A percentile compares a stretch with the other conserved stretches of the same genome.
phyloP scores from a whole-genome alignment of 371 early-diverging fungal species.

The Mucor irregularis region DNA sequence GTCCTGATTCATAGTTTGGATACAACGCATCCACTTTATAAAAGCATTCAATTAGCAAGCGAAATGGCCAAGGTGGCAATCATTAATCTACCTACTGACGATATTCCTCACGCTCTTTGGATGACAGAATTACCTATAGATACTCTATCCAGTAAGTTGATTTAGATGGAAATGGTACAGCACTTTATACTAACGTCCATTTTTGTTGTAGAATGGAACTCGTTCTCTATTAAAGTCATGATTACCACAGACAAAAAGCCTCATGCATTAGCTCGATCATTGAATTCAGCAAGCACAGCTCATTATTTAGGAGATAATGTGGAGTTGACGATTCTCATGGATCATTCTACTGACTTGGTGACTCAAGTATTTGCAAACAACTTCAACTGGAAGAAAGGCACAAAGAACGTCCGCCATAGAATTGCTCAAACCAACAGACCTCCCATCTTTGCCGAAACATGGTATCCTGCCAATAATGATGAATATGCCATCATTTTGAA shows the following conservation, averaged over 20 bases:
- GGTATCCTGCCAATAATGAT: slow-evolving; percentile 60
- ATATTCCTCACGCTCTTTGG: slow-evolving; percentile 51
- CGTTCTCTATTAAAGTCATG: slow-evolving; percentile 50
- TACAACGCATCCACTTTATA: neutral
- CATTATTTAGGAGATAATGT: slow-evolving; percentile 59
- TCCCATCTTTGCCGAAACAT: slow-evolving; percentile 60
- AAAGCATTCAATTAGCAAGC: slow-evolving; percentile 15
- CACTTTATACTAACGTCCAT: neutral
- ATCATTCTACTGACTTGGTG: slow-evolving; percentile 52
- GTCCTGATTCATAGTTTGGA: slow-evolving; percentile 28
- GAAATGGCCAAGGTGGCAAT: slow-evolving; percentile 26
- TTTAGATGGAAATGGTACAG: neutral
- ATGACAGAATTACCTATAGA: slow-evolving; percentile 52
- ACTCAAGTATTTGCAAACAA: slow-evolving; percentile 51
- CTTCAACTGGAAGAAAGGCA: slow-evolving; percentile 54
- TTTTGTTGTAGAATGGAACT: slow-evolving; percentile 55
- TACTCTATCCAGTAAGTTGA: slow-evolving; percentile 50
- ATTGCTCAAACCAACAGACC: slow-evolving; percentile 53
- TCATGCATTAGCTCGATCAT: slow-evolving; percentile 50
- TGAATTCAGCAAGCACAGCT: slow-evolving; percentile 37
- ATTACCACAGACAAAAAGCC: slow-evolving; percentile 58
- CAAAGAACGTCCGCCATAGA: slow-evolving; percentile 55
- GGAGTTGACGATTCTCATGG: slow-evolving; percentile 58
- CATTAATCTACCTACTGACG: slow-evolving; percentile 49
- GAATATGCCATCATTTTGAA: slow-evolving; percentile 63